Conservation (phyloP, 208 protist genomes). For the Crithidia mellificae region DNA sequence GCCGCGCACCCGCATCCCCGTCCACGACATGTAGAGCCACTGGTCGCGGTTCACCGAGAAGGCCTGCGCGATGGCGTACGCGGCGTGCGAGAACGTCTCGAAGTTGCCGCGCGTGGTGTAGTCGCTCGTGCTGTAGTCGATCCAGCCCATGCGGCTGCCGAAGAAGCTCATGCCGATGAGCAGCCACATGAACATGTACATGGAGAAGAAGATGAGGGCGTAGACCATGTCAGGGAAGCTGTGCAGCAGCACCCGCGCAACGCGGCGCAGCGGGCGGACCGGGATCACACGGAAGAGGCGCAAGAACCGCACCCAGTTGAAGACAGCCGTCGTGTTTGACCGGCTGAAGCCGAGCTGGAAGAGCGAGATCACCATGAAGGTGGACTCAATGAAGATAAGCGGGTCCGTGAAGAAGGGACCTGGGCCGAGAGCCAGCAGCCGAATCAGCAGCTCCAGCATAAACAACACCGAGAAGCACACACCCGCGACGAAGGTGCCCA, state of each 20-base stretch:
- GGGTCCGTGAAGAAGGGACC: constrained; percentile 76
- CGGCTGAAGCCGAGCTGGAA: constrained; percentile 90
- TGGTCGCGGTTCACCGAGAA: constrained; percentile 84
- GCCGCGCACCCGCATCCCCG: constrained; percentile 77
- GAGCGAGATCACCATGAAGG: constrained; percentile 80
- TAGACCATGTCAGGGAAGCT: constrained; percentile 83
- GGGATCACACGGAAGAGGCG: constrained; percentile 68
- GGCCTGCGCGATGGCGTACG: constrained; percentile 82
- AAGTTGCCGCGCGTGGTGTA: constrained; percentile 69
- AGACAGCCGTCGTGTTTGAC: constrained; percentile 78
- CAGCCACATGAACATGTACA: constrained; percentile 93
- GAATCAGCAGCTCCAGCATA: constrained; percentile 83
- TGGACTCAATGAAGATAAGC: constrained; percentile 75
- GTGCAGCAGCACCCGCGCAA: constrained; percentile 80
- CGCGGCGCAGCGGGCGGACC: constrained; percentile 60
- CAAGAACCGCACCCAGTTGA: constrained; percentile 90
- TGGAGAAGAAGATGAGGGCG: constrained; percentile 81
- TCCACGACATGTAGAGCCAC: constrained; percentile 89
- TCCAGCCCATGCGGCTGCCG: constrained; percentile 68
- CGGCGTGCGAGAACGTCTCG: constrained; percentile 80
- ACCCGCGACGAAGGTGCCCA: constrained; percentile 62
- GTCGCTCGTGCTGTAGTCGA: constrained; percentile 46
- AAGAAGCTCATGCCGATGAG: constrained; percentile 93
- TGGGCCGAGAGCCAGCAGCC: constrained; percentile 76
- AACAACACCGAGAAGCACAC: constrained; percentile 85